Conservation (phyloP, 2,329 filamentous ascomycete genomes). For the Aspergillus melleus region DNA sequence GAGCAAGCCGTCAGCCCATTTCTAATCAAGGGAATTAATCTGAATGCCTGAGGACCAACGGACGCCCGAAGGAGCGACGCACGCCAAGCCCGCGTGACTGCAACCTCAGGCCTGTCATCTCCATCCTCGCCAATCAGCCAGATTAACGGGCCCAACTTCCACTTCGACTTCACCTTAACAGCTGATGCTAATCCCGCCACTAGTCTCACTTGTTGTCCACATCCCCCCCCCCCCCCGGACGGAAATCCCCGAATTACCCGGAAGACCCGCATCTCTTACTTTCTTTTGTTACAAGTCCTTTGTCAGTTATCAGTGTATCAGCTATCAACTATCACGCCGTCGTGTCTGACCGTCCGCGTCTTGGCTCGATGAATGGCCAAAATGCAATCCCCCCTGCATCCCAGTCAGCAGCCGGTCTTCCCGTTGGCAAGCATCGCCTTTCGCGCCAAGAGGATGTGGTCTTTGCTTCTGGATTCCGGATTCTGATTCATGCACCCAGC, state of each 20-base stretch:
- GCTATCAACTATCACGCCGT: not conserved
- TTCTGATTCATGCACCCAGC: not conserved
- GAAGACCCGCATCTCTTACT: not conserved
- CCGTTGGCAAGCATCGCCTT: not conserved
- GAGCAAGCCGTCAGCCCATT: not conserved
- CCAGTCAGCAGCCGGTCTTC: not conserved
- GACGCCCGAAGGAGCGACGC: not conserved
- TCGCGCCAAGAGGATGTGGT: not conserved
- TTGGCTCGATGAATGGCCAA: not conserved
- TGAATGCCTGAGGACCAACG: not conserved
- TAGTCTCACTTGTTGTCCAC: not conserved
- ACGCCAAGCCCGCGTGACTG: conserved; percentile 4
- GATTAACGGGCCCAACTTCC: not conserved
- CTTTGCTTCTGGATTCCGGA: not conserved
- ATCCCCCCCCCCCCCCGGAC: not conserved
- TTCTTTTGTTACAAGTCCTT: not conserved
- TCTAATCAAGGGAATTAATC: too few species aligned
- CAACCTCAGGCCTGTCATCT: conserved; percentile 2
- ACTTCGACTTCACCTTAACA: too few species aligned
- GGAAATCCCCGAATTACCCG: not conserved
- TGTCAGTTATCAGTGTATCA: not conserved
- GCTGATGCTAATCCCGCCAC: not conserved
- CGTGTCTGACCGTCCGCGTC: not conserved
- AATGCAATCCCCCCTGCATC: not conserved
- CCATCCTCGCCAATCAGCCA: conserved; percentile 1